Evolutionary conservation across 441 rosid species (phyloP), one percentile per base, ranked within the genome.

Genomic region (Jatropha multifida): DNA sequence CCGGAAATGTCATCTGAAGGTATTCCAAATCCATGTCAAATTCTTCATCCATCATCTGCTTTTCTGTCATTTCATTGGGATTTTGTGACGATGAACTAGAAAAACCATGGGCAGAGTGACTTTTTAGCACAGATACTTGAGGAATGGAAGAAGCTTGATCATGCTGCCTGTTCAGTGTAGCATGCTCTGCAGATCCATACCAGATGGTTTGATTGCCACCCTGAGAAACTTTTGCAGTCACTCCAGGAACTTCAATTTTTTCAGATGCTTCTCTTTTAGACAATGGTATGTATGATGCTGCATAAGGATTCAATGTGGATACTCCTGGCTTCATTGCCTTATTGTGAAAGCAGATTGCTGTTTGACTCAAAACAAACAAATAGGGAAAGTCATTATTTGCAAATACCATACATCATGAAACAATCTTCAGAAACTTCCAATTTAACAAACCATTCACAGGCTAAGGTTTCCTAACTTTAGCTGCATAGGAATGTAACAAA

Each of bases 231-330:
- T 79, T 76, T 15, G 68, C 15, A 23, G 75, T 46, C 65, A 42
- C 44, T 66, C 69, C 75, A 40, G 56, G 55, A 70, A 23, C 66
- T 64, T 74, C 82, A 41, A 44, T 75, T 23, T 64, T 76, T 73
- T 79, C 78, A 76, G 65, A 78, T 38, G 77, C 73, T 65, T 65
- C 87, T 80, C 97, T 88, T 85, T 87, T 90, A 13, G 90, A 87
- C 68, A 93, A 83, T 2, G 99, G 99, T 60, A 89, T 73, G 55
- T 93, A 94, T 20, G 94, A 80, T 44, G 96, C 87, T 40, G 99
- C 99, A 80, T 91, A 83, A 0, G 99, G 99, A 78, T 94, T 94
- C 90, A 94, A 81, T 18, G 85, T 81, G 81, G 95, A 91, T 52
- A 77, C 76, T 80, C 89, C 89, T 0, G 88, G 81, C 86, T 86